These are phyloP conservation scores for Venturia pyrina DNA, from an alignment of 2,329 filamentous ascomycete genomes.

Conservation along the genomic window DNA sequence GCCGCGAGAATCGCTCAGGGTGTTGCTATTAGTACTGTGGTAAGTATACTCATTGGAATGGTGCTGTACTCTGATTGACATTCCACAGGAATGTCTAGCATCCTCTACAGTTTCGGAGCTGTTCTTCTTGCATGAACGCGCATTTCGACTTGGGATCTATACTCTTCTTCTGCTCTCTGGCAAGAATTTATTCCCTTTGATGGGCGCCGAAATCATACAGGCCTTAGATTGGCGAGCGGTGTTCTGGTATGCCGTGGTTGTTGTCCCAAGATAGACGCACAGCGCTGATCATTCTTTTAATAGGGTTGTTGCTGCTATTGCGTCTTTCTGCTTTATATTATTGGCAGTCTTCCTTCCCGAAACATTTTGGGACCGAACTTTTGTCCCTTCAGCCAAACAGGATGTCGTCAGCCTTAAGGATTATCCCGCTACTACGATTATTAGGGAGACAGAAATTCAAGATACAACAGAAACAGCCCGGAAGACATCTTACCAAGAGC, in stretches of 20 bases:
- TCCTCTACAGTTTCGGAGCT: conserved; percentile 53
- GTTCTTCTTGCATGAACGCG: conserved; percentile 10
- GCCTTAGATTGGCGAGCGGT: conserved; percentile 5
- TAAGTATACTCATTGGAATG: conserved; percentile 37
- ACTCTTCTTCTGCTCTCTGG: conserved; percentile 3
- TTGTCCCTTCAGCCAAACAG: conserved; percentile 30
- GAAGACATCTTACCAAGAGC: background rate
- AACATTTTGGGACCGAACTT: conserved; percentile 77
- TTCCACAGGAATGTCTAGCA: conserved; percentile 47
- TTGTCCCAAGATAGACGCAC: background rate
- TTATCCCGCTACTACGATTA: background rate
- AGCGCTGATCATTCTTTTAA: conserved; percentile 19
- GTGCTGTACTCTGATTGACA: background rate
- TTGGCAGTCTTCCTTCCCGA: background rate
- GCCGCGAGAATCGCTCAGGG: conserved; percentile 80
- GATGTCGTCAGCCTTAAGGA: background rate
- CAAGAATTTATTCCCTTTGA: background rate
- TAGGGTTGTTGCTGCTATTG: conserved; percentile 33
- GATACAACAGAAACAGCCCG: background rate
- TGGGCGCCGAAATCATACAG: conserved; percentile 1
- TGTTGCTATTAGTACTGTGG: conserved; percentile 77
- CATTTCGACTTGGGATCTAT: background rate
- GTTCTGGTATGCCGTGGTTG: conserved; percentile 28
- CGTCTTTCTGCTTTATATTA: background rate
- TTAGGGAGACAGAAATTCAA: background rate